Base-by-base conservation (phyloP, 345 rosid species). In the Pseudoturritis turrita region DNA sequence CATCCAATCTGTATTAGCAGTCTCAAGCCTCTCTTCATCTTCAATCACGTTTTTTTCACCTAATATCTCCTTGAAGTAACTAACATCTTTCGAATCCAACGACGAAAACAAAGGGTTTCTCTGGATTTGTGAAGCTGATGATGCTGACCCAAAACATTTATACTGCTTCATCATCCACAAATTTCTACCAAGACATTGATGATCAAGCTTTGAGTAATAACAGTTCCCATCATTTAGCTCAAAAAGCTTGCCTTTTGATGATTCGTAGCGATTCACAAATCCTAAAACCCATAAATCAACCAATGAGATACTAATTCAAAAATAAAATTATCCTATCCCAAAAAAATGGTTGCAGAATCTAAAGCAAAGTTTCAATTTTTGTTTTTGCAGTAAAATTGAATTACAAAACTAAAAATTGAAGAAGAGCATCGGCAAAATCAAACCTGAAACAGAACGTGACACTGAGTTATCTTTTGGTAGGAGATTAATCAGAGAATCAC, bases 1-100 rank as follows among this genome's bases (percentile, higher is more conserved):
- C 97, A 89, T 83, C 99, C 99, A 95, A 81, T 95, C 99, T n/a
- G 83, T 79, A 84, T 89, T 95, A 22, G 85, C 96, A 75, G 81
- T 74, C 71, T 78, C 79, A 46, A 95, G 79, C 59, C 83, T 79
- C 49, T 89, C 92, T 76, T 91, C 90, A 76, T 95, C 98, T 77
- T 87, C 84, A 70, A 91, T 33, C 5, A 88, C 97, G 50, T 83
- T 80, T 64, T 80, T 91, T 14, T 86, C 96, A 44, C 98, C 96
- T 29, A 95, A 47, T 10, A 91, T 58, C 31, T 79, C 78, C 79
- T 75, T 89, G 50, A 95, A 91, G 66, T 81, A 83, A 62, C 84
- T 80, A 47, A 89, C 70, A 28, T 95, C 98, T 33, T 85, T 88
- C 0, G 85, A 77, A 79, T 83, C 83, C 80, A 95, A 72, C 0